phyloP scores from a whole-genome alignment of 192 early-diverging fungal species.

The Haplosporangium gracile region DNA sequence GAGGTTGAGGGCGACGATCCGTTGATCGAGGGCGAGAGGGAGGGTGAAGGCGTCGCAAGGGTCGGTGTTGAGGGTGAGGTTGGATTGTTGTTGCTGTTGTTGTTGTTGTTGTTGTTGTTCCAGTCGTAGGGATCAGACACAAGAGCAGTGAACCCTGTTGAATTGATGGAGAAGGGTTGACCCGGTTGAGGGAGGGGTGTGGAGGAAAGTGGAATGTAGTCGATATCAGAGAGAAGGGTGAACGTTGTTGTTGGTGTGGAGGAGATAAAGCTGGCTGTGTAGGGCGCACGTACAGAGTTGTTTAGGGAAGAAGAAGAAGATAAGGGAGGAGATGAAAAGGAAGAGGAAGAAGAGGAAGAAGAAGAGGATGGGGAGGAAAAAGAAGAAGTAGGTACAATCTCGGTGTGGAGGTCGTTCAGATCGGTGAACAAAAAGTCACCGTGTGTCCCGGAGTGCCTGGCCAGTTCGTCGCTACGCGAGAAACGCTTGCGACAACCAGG shows the following conservation, averaged over 20 bases:
- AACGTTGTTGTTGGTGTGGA: neutral
- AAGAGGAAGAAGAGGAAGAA: neutral
- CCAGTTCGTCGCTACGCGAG: constrained; percentile 81
- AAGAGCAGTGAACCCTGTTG: neutral
- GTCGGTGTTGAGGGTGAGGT: neutral
- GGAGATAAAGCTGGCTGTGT: neutral
- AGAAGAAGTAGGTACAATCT: neutral
- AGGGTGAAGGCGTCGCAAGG: neutral
- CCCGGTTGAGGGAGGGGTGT: neutral
- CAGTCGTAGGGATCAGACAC: constrained; percentile 3
- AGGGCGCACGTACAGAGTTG: neutral
- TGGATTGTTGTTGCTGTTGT: neutral
- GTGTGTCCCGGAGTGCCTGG: constrained; percentile 73
- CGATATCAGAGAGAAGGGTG: constrained; percentile 8
- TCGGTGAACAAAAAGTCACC: constrained; percentile 29
- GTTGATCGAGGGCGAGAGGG: neutral
- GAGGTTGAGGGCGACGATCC: neutral
- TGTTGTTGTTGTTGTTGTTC: neutral
- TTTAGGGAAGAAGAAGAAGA: neutral
- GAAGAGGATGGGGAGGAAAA: neutral
- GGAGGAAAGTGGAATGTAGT: neutral
- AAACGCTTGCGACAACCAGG: constrained; percentile 83
- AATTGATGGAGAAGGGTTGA: neutral
- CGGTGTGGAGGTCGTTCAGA: constrained; percentile 1
- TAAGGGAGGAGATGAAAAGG: neutral